Conservation (phyloP, 1,284 basidiomycete species). For the Waitea zeae region DNA sequence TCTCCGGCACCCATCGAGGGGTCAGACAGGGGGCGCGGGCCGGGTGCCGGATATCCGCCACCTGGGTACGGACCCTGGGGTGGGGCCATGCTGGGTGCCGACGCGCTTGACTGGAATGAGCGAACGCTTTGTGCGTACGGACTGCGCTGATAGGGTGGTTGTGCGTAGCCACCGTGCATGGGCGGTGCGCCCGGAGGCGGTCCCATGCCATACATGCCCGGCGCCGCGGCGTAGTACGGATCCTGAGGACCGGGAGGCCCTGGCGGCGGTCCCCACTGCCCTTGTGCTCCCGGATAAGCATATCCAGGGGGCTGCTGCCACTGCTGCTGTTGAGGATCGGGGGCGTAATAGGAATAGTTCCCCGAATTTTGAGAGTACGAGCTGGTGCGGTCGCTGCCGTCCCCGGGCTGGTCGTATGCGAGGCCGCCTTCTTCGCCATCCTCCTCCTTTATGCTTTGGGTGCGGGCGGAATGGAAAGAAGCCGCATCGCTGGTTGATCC, state of each 20-base stretch:
- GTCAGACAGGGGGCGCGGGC: conserved; percentile 10
- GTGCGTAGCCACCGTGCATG: no score
- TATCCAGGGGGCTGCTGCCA: conserved; percentile 18
- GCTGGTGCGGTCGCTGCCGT: conserved; percentile 14
- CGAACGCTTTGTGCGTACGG: conserved; percentile 1
- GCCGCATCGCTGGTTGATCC: conserved; percentile 6
- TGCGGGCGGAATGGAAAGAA: conserved; percentile 14
- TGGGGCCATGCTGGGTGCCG: no score
- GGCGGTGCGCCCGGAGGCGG: conserved; percentile 34
- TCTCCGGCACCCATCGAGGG: no score
- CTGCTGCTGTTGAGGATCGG: conserved; percentile 14
- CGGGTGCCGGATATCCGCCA: conserved; percentile 2
- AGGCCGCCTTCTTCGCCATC: conserved; percentile 10
- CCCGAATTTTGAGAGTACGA: conserved; percentile 16
- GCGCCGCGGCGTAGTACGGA: conserved; percentile 52
- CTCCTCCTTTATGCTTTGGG: no score
- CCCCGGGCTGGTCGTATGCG: conserved; percentile 8
- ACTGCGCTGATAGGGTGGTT: no score
- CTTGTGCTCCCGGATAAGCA: no score
- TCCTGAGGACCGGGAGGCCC: no score
- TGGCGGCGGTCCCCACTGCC: no score
- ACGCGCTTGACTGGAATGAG: conserved; percentile 6
- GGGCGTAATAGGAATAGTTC: conserved; percentile 8
- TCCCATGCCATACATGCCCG: conserved; percentile 64
- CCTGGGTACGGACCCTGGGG: no score